These are phyloP conservation scores for Coemansia nantahalensis DNA, from an alignment of 192 early-diverging fungal species.

Conservation along the genomic window DNA sequence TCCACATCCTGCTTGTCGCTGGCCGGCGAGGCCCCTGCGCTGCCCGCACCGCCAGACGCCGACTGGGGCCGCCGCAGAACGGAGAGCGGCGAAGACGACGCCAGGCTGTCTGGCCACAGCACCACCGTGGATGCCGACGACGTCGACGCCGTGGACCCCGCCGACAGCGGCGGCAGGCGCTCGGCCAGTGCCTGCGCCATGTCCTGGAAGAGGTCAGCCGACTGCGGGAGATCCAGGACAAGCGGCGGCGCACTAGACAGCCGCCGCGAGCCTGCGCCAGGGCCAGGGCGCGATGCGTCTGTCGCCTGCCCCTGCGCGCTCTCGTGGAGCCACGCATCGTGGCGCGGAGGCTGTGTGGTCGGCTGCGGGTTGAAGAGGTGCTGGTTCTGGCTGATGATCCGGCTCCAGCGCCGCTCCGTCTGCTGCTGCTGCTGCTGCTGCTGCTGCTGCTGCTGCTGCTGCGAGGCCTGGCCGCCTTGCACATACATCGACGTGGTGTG, in stretches of 20 bases:
- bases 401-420: slow-evolving; percentile 46
- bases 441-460: slow-evolving; percentile 26
- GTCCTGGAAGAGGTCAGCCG: slow-evolving; percentile 39
- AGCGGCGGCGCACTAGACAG: slow-evolving; percentile 13
- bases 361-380: slow-evolving; percentile 28
- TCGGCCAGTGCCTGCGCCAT: slow-evolving; percentile 45
- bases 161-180: slow-evolving; percentile 20
- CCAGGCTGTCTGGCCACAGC: slow-evolving; percentile 6
- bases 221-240: slow-evolving; percentile 34
- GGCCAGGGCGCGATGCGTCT: no score
- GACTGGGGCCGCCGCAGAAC: slow-evolving; percentile 12
- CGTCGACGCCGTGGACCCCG: slow-evolving; percentile 19
- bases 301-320: no score
- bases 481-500: slow-evolving; percentile 22
- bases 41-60: background rate
- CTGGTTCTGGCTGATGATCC: slow-evolving; percentile 47
- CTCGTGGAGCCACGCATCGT: background rate
- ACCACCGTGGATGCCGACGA: slow-evolving; percentile 26
- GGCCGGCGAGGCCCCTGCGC: no score
- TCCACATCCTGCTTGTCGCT: no score
- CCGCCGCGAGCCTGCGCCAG: background rate
- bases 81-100: slow-evolving; percentile 13
- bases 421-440: slow-evolving; percentile 29
- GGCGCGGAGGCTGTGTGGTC: background rate
- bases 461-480: slow-evolving; percentile 22